Conservation (phyloP, 2,329 filamentous ascomycete species). For the Claviceps capensis region DNA sequence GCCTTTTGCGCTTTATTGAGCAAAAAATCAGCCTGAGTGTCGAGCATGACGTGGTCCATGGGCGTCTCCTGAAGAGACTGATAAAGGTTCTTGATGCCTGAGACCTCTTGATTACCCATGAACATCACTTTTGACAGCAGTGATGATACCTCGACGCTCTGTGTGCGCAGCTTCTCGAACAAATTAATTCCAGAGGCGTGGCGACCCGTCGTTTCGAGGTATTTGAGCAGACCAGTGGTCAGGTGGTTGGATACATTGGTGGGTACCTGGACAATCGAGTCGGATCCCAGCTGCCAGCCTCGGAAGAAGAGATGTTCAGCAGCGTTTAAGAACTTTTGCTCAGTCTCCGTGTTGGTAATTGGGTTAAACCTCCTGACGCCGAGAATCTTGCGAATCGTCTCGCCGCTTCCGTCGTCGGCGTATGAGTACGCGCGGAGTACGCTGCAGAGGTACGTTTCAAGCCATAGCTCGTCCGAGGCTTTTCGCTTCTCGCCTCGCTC, state of each 20-base stretch:
- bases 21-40: slow-evolving; percentile 86
- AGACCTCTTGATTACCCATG: slow-evolving; percentile 94
- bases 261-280: slow-evolving; percentile 92
- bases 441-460: slow-evolving; percentile 94
- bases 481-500: slow-evolving; percentile 91
- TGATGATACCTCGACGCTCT: slow-evolving; percentile 89
- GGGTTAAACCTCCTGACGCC: slow-evolving; percentile 96
- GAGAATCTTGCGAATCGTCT: slow-evolving; percentile 91
- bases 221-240: slow-evolving; percentile 82
- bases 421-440: slow-evolving; percentile 92
- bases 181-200: slow-evolving; percentile 94
- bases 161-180: slow-evolving; percentile 85
- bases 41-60: slow-evolving; percentile 95
- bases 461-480: slow-evolving; percentile 86
- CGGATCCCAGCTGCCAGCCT: slow-evolving; percentile 93
- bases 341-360: slow-evolving; percentile 93
- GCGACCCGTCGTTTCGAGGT: slow-evolving; percentile 88
- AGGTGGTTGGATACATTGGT: slow-evolving; percentile 95
- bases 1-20: slow-evolving; percentile 62
- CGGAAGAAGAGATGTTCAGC: slow-evolving; percentile 92
- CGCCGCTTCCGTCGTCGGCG: slow-evolving; percentile 86
- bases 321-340: slow-evolving; percentile 89
- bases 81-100: slow-evolving; percentile 77
- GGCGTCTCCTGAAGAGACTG: slow-evolving; percentile 80
- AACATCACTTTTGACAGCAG: slow-evolving; percentile 82